Base-by-base conservation (phyloP, 2,329 filamentous ascomycete species). In the Aspergillus phoenicis region DNA sequence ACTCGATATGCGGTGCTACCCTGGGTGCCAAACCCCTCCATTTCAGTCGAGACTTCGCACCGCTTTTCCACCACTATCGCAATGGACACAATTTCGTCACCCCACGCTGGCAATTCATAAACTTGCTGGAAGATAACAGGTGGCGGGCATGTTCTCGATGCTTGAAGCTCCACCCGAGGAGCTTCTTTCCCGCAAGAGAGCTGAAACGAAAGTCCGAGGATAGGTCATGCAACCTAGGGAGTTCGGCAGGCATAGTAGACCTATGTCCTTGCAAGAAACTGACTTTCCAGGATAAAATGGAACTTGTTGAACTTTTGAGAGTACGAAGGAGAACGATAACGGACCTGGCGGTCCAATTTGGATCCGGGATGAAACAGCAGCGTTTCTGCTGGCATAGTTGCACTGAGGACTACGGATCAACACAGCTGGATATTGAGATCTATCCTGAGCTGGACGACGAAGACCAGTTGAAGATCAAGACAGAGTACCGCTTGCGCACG, bases 211-310 rank as follows among this genome's bases (percentile, higher is more conserved):
- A 73, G 15, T 48, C 75, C 5, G 73, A 75, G 43, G 63, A 63
- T 24, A 71, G 75, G 33, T 66, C 66, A 13, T 78, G 75, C 57
- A 70, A 72, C 39, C 49, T 77, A 51, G 75, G 75, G 11, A 68
- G 69, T 7, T 59, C 71, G 15, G 75, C 75, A 17, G 75, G 75
- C 5, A 65, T 78, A 45, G 74, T 78, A 41, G 75, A 78, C 43
- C 55, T 78, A 28, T 78, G 75, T 54, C 75, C 75, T 8, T 78
- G 75, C 71, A 75, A 73, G 56, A 78, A 78, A 62, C 58, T 78
- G 59, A 78, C 75, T 0, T 77, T 74, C 59, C 72, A 69, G 5
- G 75, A 77, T 59, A 78, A 75, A 58, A 54, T 73, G 47, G 71
- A 77, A 17, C 68, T 78, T 2, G 58, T 72, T 6, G 70, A 77